Evolutionary conservation across 2,329 filamentous ascomycete species (phyloP).

Genomic region (Epicoccum nigrum): DNA sequence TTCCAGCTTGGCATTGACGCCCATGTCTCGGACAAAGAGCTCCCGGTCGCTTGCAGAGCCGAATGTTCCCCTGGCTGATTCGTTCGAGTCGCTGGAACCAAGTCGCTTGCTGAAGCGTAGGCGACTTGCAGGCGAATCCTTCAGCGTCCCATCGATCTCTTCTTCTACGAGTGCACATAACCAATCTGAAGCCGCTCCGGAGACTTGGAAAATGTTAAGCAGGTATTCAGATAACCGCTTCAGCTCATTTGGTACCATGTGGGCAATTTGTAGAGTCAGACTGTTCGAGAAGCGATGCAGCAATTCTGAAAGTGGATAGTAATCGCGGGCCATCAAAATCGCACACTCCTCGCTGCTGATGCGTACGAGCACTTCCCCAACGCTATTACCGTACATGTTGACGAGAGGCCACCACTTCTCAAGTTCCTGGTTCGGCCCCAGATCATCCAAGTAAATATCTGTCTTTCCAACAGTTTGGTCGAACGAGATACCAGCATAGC

Average conservation of each 20-base stretch:
- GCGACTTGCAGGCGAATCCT: conserved; percentile 72
- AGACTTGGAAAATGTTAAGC: conserved; percentile 94
- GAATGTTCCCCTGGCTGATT: conserved; percentile 50
- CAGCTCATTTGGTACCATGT: conserved; percentile 77
- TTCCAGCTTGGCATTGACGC: conserved; percentile 80
- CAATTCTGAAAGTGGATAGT: conserved; percentile 79
- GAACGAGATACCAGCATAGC: conserved; percentile 55
- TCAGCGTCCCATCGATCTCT: conserved; percentile 92
- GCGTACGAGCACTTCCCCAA: conserved; percentile 85
- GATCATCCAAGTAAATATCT: conserved; percentile 79
- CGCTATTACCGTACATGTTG: conserved; percentile 74
- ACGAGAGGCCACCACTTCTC: conserved; percentile 86
- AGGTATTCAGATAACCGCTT: conserved; percentile 83
- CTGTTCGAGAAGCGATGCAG: conserved; percentile 84
- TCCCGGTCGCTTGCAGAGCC: conserved; percentile 66
- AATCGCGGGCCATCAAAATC: conserved; percentile 85
- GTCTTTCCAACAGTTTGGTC: conserved; percentile 69
- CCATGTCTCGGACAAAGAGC: conserved; percentile 75
- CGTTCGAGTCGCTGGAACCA: conserved; percentile 72
- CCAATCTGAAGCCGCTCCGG: conserved; percentile 84
- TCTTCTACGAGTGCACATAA: conserved; percentile 92
- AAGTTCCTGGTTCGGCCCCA: conserved; percentile 76
- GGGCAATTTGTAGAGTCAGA: conserved; percentile 82
- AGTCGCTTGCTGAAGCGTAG: conserved; percentile 73
- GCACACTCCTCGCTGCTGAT: conserved; percentile 86